A percentile compares a stretch with the other conserved stretches of the same genome.
phyloP scores from a whole-genome alignment of 176 grass and related monocot genomes.

The Aegilops bicornis region DNA sequence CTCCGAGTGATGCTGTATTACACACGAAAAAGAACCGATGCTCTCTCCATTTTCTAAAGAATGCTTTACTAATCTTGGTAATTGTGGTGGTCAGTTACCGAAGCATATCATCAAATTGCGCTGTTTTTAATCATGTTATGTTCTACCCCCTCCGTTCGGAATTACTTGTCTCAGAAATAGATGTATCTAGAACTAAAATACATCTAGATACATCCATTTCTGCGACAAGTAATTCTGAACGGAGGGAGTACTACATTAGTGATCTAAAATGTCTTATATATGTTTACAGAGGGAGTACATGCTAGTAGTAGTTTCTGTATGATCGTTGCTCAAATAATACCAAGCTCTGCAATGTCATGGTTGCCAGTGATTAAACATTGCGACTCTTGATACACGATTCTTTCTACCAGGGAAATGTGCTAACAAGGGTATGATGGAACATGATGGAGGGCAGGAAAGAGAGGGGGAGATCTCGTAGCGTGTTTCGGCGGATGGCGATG shows the following conservation, averaged over 20 bases:
- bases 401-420: not conserved
- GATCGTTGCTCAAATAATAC: not conserved
- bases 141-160: too few relatives aligned
- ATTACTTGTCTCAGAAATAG: too few relatives aligned
- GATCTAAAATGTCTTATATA: too few relatives aligned
- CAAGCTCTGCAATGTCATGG: not conserved
- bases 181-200: too few relatives aligned
- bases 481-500: conserved; percentile 31
- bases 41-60: too few relatives aligned
- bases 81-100: not conserved
- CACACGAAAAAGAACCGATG: not conserved
- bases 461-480: conserved; percentile 4
- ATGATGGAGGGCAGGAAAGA: conserved; percentile 23
- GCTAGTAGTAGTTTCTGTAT: not conserved
- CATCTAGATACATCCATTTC: too few relatives aligned
- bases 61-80: too few relatives aligned
- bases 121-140: not conserved
- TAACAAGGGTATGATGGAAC: not conserved
- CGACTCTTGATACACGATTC: not conserved
- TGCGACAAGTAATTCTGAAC: too few relatives aligned
- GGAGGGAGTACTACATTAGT: too few relatives aligned
- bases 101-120: not conserved
- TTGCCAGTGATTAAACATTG: not conserved
- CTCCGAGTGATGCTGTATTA: not conserved
- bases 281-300: too few relatives aligned